These are phyloP conservation scores for Scutellaria barbata DNA, from an alignment of 257 asterid species.

Conservation along the genomic window DNA sequence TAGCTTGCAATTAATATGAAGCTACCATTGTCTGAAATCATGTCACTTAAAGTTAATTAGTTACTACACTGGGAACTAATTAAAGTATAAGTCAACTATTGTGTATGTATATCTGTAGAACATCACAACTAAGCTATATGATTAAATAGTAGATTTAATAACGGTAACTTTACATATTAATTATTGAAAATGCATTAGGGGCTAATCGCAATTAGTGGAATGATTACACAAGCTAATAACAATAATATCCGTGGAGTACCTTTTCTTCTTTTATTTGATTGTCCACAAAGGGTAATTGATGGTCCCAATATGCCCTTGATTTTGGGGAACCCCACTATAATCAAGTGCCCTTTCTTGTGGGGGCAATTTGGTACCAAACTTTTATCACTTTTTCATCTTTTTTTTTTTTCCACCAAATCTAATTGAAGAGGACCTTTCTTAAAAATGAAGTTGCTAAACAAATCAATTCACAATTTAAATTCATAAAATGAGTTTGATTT, in stretches of 20 bases:
- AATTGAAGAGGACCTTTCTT: too few species aligned
- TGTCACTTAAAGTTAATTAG: conserved; percentile 18
- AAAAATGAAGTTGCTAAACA: too few species aligned
- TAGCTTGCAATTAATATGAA: conserved; percentile 3
- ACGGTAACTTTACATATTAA: conserved; percentile 5
- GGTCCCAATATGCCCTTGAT: conserved; percentile 44
- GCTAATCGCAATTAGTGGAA: conserved; percentile 36
- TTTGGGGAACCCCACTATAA: conserved; percentile 30
- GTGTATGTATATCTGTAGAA: neutral
- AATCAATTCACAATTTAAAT: too few species aligned
- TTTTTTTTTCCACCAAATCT: neutral
- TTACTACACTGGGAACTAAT: conserved; percentile 18
- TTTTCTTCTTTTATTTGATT: conserved; percentile 29
- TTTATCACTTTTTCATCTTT: neutral
- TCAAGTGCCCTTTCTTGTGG: conserved; percentile 35
- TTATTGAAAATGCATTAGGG: conserved; percentile 9
- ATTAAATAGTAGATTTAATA: conserved; percentile 16
- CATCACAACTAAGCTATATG: conserved; percentile 28
- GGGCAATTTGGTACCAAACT: conserved; percentile 36
- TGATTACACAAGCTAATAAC: conserved; percentile 25
- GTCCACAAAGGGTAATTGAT: conserved; percentile 32
- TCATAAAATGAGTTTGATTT: too few species aligned
- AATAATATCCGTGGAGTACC: conserved; percentile 4
- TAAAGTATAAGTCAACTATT: conserved; percentile 34
- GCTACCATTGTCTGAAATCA: conserved; percentile 6